phyloP scores from a whole-genome alignment of 352 stramenopile species.

The Pythium grandisporangium region DNA sequence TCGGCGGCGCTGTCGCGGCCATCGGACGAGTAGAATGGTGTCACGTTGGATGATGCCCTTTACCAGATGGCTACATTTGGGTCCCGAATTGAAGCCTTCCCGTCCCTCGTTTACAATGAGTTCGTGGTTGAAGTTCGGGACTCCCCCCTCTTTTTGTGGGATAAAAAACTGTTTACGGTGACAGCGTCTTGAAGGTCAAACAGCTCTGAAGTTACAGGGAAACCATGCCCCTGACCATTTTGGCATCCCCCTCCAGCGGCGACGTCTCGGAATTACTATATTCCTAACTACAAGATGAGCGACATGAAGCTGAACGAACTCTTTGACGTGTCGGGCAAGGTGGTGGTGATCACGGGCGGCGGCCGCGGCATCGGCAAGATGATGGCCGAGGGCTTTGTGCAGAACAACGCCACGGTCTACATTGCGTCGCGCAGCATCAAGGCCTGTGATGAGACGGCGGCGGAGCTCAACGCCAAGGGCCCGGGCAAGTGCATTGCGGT shows the following conservation, averaged over 20 bases:
- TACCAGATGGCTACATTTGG: conserved; percentile 10
- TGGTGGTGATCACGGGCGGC: conserved; percentile 91
- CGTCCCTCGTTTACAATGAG: neutral
- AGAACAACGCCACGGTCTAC: conserved; percentile 90
- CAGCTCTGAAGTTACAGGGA: no score
- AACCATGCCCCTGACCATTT: no score
- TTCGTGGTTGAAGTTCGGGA: conserved; percentile 19
- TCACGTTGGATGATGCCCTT: no score
- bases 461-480: conserved; percentile 45
- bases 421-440: conserved; percentile 84
- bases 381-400: conserved; percentile 91
- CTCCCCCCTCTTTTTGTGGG: conserved; percentile 6
- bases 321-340: conserved; percentile 58
- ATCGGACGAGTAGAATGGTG: no score
- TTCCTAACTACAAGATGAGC: no score
- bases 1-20: conserved; percentile 17
- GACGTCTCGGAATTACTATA: no score
- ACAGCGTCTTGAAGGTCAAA: no score
- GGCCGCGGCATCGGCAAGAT: conserved; percentile 93
- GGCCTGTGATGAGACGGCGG: conserved; percentile 62
- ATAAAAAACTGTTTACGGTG: no score
- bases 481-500: conserved; percentile 56
- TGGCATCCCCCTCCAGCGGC: no score
- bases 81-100: no score
- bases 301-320: conserved; percentile 27